phyloP scores from a whole-genome alignment of 2,329 filamentous ascomycete genomes.

The Colletotrichum sp. region DNA sequence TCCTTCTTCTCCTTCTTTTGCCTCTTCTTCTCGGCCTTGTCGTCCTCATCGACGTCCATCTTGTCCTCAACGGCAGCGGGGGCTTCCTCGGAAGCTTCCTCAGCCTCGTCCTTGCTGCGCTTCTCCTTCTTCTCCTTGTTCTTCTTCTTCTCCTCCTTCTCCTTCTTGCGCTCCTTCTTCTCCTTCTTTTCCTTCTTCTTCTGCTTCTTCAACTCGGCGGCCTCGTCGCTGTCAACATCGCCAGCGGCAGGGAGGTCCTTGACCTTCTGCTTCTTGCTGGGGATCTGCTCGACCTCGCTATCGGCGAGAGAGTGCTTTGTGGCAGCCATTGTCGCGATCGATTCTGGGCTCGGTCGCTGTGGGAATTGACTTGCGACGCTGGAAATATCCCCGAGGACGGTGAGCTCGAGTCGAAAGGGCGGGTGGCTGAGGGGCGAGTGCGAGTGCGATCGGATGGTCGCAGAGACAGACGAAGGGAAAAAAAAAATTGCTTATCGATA shows the following conservation, averaged over 20 bases:
- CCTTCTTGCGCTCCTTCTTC: slow-evolving; percentile 43
- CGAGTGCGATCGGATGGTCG: neutral
- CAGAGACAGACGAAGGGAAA: neutral
- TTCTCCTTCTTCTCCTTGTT: slow-evolving; percentile 15
- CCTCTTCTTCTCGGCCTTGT: slow-evolving; percentile 26
- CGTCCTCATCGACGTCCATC: slow-evolving; percentile 36
- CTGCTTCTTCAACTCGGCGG: slow-evolving; percentile 39
- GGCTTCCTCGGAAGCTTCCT: slow-evolving; percentile 19
- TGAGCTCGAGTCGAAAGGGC: neutral
- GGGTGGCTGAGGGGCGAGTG: neutral
- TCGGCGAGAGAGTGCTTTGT: slow-evolving; percentile 41
- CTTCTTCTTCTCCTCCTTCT: slow-evolving; percentile 34
- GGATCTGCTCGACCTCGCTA: slow-evolving; percentile 38
- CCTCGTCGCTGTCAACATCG: slow-evolving; percentile 15
- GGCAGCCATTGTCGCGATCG: slow-evolving; percentile 37
- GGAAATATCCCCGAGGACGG: neutral
- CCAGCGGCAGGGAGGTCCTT: slow-evolving; percentile 28
- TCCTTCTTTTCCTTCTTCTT: slow-evolving; percentile 44
- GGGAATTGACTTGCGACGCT: neutral
- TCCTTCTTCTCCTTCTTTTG: slow-evolving; percentile 39
- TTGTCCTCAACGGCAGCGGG: slow-evolving; percentile 19
- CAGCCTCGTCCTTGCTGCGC: slow-evolving; percentile 19
- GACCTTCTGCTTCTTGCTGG: slow-evolving; percentile 46
- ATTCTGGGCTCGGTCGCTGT: neutral
- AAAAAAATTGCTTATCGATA: slow-evolving; percentile 17